phyloP scores from a whole-genome alignment of 2,329 filamentous ascomycete genomes.

The Ophiocordyceps camponoti-saundersi region DNA sequence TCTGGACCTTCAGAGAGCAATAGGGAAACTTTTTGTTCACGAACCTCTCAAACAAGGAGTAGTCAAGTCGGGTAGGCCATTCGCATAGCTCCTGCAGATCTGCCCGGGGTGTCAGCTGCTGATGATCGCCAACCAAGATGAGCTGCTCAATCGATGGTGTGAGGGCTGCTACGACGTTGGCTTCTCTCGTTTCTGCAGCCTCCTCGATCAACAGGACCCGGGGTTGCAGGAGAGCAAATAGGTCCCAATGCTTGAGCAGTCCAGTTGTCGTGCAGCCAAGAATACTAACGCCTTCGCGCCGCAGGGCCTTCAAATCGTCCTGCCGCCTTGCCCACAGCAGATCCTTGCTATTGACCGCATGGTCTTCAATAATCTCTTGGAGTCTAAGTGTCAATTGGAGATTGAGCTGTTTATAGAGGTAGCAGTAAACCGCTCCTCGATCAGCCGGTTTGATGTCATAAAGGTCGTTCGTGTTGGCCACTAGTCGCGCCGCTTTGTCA shows the following conservation, averaged over 20 bases:
- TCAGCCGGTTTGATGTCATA: conserved; percentile 37
- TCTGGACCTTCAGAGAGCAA: conserved; percentile 48
- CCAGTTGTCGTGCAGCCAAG: conserved; percentile 63
- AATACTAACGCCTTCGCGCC: conserved; percentile 24
- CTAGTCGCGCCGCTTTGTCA: conserved; percentile 3
- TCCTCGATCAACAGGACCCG: conserved; percentile 61
- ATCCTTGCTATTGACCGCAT: conserved; percentile 29
- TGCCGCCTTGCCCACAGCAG: conserved; percentile 42
- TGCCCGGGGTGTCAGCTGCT: conserved; percentile 58
- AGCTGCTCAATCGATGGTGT: conserved; percentile 35
- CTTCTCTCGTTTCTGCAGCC: conserved; percentile 59
- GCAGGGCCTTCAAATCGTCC: conserved; percentile 30
- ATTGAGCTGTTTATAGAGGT: conserved; percentile 40
- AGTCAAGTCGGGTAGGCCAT: conserved; percentile 46
- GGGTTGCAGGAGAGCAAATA: conserved; percentile 50
- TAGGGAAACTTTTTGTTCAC: conserved; percentile 49
- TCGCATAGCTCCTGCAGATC: conserved; percentile 40
- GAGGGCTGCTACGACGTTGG: conserved; percentile 34
- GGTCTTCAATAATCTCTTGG: conserved; percentile 26
- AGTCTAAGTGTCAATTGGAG: conserved; percentile 27
- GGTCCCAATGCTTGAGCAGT: conserved; percentile 59
- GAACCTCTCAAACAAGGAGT: conserved; percentile 68
- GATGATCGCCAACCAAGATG: conserved; percentile 57
- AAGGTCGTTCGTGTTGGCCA: conserved; percentile 27
- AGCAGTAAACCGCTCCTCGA: conserved; percentile 50